Conservation (phyloP, 176 grass and related monocot genomes). For the Thinopyrum elongatum region DNA sequence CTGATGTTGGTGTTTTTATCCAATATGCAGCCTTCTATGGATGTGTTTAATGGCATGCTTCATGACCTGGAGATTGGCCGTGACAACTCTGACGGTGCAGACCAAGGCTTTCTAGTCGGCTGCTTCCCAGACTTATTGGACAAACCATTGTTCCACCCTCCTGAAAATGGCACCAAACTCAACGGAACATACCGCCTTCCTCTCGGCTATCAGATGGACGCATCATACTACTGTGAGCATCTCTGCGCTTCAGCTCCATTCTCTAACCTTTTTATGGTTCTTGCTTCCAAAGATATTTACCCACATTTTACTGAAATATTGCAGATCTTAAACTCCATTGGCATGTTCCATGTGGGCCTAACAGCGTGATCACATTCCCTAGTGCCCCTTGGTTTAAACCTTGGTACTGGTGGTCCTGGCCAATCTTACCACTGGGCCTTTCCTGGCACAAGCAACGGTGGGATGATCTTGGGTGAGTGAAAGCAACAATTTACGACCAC, state of each 20-base stretch:
- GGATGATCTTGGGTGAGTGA: slow-evolving; percentile 78
- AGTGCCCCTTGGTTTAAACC: slow-evolving; percentile 97
- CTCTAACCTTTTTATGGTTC: background rate
- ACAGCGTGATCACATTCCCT: slow-evolving; percentile 96
- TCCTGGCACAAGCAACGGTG: slow-evolving; percentile 94
- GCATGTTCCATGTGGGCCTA: slow-evolving; percentile 91
- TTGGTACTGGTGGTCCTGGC: slow-evolving; percentile 99
- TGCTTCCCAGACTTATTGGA: slow-evolving; percentile 92
- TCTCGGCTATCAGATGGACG: slow-evolving; percentile 98
- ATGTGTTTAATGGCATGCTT: slow-evolving; percentile 89
- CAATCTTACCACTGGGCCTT: slow-evolving; percentile 84
- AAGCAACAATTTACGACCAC: background rate
- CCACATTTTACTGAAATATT: background rate
- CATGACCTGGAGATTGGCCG: slow-evolving; percentile 73
- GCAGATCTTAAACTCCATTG: slow-evolving; percentile 91
- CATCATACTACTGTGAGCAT: slow-evolving; percentile 95
- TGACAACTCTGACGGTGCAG: slow-evolving; percentile 78
- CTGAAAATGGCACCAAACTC: slow-evolving; percentile 77
- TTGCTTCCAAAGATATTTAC: slow-evolving; percentile 21
- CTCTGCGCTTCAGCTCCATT: background rate
- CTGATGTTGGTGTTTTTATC: background rate
- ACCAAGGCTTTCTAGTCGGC: slow-evolving; percentile 87
- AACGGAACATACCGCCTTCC: slow-evolving; percentile 90
- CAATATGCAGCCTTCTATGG: slow-evolving; percentile 80
- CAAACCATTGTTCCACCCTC: slow-evolving; percentile 83